A percentile compares a stretch with the other conserved stretches of the same genome.
phyloP scores from a whole-genome alignment of 306 rosid genomes.

The Gillenia trifoliata region DNA sequence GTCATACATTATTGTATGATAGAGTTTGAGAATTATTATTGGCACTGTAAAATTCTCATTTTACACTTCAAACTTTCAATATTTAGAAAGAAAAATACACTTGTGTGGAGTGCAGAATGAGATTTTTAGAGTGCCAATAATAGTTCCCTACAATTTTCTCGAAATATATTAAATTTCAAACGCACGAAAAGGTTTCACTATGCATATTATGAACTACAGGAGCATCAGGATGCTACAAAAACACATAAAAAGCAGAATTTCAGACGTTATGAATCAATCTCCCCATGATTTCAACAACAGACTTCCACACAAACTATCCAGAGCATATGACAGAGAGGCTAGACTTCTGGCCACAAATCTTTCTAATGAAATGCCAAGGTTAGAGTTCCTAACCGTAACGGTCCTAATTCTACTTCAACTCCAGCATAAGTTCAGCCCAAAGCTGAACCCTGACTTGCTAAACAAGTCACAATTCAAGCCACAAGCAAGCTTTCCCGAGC shows the following conservation, averaged over 20 bases:
- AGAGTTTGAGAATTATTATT: too few species aligned
- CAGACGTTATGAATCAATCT: neutral
- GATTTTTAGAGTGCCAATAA: too few species aligned
- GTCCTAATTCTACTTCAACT: slow-evolving; percentile 12
- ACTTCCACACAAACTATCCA: slow-evolving; percentile 9
- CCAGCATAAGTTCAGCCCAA: slow-evolving; percentile 58
- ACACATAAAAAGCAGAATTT: neutral
- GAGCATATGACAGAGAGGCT: slow-evolving; percentile 9
- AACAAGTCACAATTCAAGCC: slow-evolving; percentile 29
- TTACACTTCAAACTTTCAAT: too few species aligned
- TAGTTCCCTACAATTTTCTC: too few species aligned
- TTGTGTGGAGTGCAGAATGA: too few species aligned
- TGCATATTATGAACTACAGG: neutral
- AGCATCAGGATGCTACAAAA: too few species aligned
- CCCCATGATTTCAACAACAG: slow-evolving; percentile 28
- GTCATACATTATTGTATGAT: neutral
- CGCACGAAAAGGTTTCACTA: neutral
- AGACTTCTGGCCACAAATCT: slow-evolving; percentile 16
- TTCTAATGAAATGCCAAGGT: slow-evolving; percentile 29
- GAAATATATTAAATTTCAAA: too few species aligned
- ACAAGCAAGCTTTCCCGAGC: slow-evolving; percentile 40
- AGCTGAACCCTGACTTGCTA: slow-evolving; percentile 46
- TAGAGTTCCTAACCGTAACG: slow-evolving; percentile 18
- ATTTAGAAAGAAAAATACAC: too few species aligned
- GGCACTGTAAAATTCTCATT: too few species aligned